These are phyloP conservation scores for Penicillium thymicola DNA, from an alignment of 2,329 filamentous ascomycete species.

Conservation along the genomic window DNA sequence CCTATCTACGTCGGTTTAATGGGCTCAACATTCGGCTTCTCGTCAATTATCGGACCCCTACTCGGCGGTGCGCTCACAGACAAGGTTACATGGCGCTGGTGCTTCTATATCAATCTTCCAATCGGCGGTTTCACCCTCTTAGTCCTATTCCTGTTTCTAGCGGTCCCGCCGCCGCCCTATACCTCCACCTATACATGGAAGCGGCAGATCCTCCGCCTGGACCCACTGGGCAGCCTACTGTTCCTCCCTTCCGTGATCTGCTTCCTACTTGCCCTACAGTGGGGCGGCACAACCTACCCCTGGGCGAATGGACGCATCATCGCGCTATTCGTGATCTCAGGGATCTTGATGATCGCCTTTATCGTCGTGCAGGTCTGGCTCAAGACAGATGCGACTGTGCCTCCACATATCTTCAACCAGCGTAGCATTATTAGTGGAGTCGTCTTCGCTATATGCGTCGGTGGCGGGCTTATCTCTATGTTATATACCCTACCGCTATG, in stretches of 20 bases:
- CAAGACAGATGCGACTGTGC: constrained; percentile 50
- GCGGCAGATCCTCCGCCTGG: constrained; percentile 40
- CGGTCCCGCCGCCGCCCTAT: neutral
- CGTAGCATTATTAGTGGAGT: constrained; percentile 37
- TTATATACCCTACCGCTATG: constrained; percentile 46
- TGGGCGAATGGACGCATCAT: constrained; percentile 25
- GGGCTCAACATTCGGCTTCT: constrained; percentile 56
- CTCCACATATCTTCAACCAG: constrained; percentile 49
- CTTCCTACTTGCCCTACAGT: constrained; percentile 24
- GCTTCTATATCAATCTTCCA: constrained; percentile 47
- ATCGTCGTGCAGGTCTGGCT: constrained; percentile 43
- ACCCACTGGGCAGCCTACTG: constrained; percentile 35
- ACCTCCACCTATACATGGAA: constrained; percentile 30
- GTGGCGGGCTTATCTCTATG: constrained; percentile 39
- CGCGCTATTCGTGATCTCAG: constrained; percentile 20
- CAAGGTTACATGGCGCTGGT: constrained; percentile 37
- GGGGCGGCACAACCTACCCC: constrained; percentile 22
- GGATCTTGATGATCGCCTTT: constrained; percentile 43
- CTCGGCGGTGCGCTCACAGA: constrained; percentile 46
- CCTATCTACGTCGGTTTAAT: constrained; percentile 46
- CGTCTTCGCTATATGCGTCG: constrained; percentile 37
- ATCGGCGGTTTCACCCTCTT: constrained; percentile 41
- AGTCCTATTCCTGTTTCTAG: constrained; percentile 49
- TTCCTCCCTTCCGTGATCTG: constrained; percentile 27
- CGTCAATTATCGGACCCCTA: constrained; percentile 42